Base-by-base conservation (phyloP, 1,139 yeast species). In the Zygotorulaspora mrakii region DNA sequence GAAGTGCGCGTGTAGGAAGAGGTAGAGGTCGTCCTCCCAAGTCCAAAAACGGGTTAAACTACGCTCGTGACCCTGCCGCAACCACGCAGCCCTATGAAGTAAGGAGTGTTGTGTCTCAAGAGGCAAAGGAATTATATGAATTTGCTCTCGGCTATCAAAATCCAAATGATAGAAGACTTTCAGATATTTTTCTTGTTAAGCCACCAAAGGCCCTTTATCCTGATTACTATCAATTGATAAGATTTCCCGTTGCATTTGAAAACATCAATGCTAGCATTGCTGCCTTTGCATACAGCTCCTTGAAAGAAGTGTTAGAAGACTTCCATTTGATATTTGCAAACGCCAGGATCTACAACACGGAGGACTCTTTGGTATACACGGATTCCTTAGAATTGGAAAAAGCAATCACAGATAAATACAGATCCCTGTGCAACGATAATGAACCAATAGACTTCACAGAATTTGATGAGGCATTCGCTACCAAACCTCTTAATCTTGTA, bases 311-410 rank as follows among this genome's bases (percentile, higher is more conserved):
- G 44, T 64, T 79, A 40, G 83, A 76, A 48, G 95, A 86, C 57
- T 67, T 86, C 42, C 82, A 81, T 50, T 71, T 80, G 52, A 84
- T 89, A 77, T 84, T 85, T 62, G 71, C 76, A 43, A 89, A 89
- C 62, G 96, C 96, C 1, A 73, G 81, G 47, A 75, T 77, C n/a
- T 89, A 87, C 61, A 89, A 89, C 55, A 94, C 87, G 55, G 95
- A 85, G 59, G 95, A 94, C 0, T 85, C 95, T 1, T 62, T 81
- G 45, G 87, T 89, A 12, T 85, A 79, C 54, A 73, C 77, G 44
- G 96, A 88, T 64, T 94, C 97, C 1, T 65, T 73, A 27, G 70
- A 67, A 16, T 66, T 89, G 51, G 91, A 86, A 58, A 63, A 67
- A 9, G 60, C 76, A 42, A 76, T 69, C 1, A 42, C 59, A 8